Evolutionary conservation across 2,329 filamentous ascomycete genomes (phyloP).

Genomic region (Blastomyces emzantsi): DNA sequence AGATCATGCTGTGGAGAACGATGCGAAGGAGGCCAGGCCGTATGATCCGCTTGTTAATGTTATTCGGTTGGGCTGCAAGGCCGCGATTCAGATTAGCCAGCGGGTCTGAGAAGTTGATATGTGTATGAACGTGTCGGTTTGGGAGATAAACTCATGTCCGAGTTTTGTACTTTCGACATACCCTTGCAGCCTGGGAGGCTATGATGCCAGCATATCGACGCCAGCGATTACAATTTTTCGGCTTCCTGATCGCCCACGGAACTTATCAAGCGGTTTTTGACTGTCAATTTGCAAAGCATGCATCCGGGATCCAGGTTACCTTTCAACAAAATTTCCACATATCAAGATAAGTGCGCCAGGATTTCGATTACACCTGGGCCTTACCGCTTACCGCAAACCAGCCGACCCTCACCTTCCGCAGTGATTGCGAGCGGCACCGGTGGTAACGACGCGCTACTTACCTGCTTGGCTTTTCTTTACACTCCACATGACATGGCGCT

Average conservation of each 20-base stretch:
- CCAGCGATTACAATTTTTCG: not conserved
- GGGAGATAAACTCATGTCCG: not conserved
- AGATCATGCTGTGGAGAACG: conserved; percentile 88
- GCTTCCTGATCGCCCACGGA: not conserved
- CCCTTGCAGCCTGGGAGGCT: not conserved
- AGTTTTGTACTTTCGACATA: not conserved
- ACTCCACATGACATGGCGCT: not conserved
- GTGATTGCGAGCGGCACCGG: too few relatives aligned
- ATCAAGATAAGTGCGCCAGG: too few relatives aligned
- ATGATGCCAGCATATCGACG: not conserved
- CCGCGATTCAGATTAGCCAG: conserved; percentile 79
- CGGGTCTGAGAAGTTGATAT: conserved; percentile 28
- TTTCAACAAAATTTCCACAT: not conserved
- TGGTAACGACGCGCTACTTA: too few relatives aligned
- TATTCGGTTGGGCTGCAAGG: conserved; percentile 81
- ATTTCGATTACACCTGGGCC: too few relatives aligned
- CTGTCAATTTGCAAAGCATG: not conserved
- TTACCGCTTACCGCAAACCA: too few relatives aligned
- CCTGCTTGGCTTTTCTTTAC: not conserved
- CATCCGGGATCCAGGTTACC: not conserved
- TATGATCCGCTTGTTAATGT: conserved; percentile 81
- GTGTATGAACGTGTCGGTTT: not conserved
- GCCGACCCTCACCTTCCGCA: too few relatives aligned
- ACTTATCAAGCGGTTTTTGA: not conserved
- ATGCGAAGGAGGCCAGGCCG: conserved; percentile 79